Conservation (phyloP, 2,329 filamentous ascomycete species). For the Talaromyces atroroseus region DNA sequence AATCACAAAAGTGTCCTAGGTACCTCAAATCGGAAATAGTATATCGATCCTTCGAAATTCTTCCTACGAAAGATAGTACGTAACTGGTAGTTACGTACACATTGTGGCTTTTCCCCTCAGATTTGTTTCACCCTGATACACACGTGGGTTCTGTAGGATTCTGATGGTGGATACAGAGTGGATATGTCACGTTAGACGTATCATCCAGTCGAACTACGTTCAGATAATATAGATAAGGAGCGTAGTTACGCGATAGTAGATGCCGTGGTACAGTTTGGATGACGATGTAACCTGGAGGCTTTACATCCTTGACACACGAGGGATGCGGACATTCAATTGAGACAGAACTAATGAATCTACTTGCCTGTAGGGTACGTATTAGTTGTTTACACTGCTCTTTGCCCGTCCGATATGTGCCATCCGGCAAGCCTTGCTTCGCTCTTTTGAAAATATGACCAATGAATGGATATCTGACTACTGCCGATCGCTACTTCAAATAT, state of each 20-base stretch:
- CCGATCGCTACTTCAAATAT: not conserved
- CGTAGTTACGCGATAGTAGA: not conserved
- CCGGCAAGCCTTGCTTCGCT: not conserved
- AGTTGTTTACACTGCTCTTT: not conserved
- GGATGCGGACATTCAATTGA: not conserved
- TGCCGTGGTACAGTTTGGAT: not conserved
- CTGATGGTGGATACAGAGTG: not conserved
- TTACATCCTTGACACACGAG: not conserved
- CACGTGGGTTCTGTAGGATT: not conserved
- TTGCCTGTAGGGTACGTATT: not conserved
- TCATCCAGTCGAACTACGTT: not conserved
- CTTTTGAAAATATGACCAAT: not conserved
- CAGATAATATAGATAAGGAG: not conserved
- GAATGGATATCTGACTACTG: not conserved
- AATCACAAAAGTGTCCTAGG: not conserved
- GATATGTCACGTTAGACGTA: not conserved
- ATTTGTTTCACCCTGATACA: slow-evolving; percentile 9
- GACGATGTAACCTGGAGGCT: not conserved
- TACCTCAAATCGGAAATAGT: not conserved
- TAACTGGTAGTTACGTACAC: not conserved
- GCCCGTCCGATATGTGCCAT: not conserved
- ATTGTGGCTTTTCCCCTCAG: not conserved
- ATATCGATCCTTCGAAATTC: slow-evolving; percentile 10
- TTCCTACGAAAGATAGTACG: not conserved
- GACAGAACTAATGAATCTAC: not conserved